Evolutionary conservation across 163 green algal species (phyloP), one percentile per base, ranked within the genome.

Genomic region (Prototheca wickerhamii): DNA sequence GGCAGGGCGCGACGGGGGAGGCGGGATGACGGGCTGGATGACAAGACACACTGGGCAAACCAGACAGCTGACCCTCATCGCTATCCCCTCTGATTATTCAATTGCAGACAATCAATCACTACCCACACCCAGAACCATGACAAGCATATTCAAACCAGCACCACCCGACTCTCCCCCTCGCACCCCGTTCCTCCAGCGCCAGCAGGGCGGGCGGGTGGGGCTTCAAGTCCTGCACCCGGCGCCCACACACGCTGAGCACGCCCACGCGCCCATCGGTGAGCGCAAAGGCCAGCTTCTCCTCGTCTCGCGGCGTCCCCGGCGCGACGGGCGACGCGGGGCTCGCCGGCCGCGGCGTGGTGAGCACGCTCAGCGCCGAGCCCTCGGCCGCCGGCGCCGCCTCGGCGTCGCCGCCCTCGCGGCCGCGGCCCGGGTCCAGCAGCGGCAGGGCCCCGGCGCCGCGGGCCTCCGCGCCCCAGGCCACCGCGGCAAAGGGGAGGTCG

Each of bases 401-500:
- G 7, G 34, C 33, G 49, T 56, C 20, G 57, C 35, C 33, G 58
- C 58, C 32, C 57, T 61, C 49, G 55, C 61, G 37, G 42, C 50
- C 18, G 52, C 26, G 18, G 46, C 3, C 23, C 37, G 28, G 20
- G 43, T 28, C 40, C 17, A 21, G 15, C 17, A 37, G 8, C 53
- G 23, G 15, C 53, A 4, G 15, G 25, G 31, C 35, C 49, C 18
- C 26, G 1, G 23, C 49, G 53, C 28, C 32, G 40, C 25, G 29
- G 18, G 34, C 25, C 61, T 65, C 26, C 42, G 33, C 35, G 40
- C 72, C 15, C 73, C 73, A 79, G 49, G 70, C 60, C 50, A 91
- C 83, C 10, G 83, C 77, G 2, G 76, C 84, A 74, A 94, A 94
- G 15, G 82, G 82, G 33, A 94, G 76, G 70, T 95, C 85, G 21